Base-by-base conservation (phyloP, 1,139 yeast genomes). In the Meyerozyma athensensis region DNA sequence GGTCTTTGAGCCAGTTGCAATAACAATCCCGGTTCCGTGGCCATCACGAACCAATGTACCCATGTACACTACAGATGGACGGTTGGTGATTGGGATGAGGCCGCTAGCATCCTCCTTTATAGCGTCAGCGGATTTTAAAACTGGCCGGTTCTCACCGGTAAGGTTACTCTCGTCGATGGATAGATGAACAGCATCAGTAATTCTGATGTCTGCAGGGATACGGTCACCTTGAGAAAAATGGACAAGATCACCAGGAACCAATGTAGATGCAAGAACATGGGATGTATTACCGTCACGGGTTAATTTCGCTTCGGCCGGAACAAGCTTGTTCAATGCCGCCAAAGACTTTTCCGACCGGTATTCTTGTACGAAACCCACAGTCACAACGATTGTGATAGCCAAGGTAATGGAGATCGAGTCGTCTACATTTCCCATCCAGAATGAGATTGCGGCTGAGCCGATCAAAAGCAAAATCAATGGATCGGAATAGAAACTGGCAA, bases 331-430 rank as follows among this genome's bases (percentile, higher is more conserved):
- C 46, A 92, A 74, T 0, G 97, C 97, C 54, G 87, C 95, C 42
- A 92, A 67, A 3, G 96, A 85, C 64, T 92, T 85, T 57, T 92
- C 98, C 0, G 96, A 85, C 51, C 97, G 74, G 56, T 89, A 89
- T 58, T 92, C 98, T 61, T 92, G 98, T 18, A 92, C 90, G 61
- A 92, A 92, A 0, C 97, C 98, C 21, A 92, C 98, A 0, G 94
- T 77, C 7, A 90, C 96, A 21, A 90, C 97, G 48, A 90, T 89
- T 28, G 85, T 52, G 41, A 90, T 86, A 5, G 97, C 97, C 47
- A 87, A 68, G 0, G 95, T 81, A 52, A 90, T 90, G 44, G 94
- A 81, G 19, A 92, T 66, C 2, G 97, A 95, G 58, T 92, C 98
- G 57, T 90, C 97, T 28, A 80, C 78, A 60, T 92, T 92, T 18